Base-by-base conservation (phyloP, 139 green algal genomes). In the Diplosphaera chodatii region DNA sequence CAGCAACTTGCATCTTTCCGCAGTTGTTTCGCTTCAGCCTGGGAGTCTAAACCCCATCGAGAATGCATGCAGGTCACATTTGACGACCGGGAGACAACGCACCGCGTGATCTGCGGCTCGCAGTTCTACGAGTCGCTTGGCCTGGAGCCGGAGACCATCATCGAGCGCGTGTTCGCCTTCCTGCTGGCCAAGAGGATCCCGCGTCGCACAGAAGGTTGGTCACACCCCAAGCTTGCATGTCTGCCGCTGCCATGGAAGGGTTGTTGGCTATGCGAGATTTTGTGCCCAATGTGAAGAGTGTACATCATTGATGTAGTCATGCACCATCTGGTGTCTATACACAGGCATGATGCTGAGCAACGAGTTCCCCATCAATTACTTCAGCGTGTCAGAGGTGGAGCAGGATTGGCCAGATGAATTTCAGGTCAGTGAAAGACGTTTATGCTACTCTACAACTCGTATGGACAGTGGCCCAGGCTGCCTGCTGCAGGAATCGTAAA, bases 321-420 rank as follows among this genome's bases (percentile, higher is more conserved):
- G n/a, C n/a, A n/a, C n/a, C n/a, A 48, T 10, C 8, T 48, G 37
- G 10, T 48, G 10, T 48, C 37, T 10, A 48, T 48, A 6, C 37
- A 48, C 76, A 82, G 87, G 88, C 40, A 77, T 94, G 48, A 77
- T 95, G 40, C 41, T 83, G 20, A 82, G 71, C 56, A 75, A 68
- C 55, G 78, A 95, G 64, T 97, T 97, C 74, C 84, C 90, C 2
- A 82, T 91, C 73, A 97, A 97, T 85, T 97, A 97, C 83, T 97
- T 97, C 67, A 80, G 82, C 21, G 67, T 97, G 4, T 84, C 83
- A 2, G 87, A 93, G 59, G 71, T 97, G 28, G 87, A 96, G 65
- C 91, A 97, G 78, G 87, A 72, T 69, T 97, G 84, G 40, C 40
- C 66, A 25, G 87, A 48, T 6, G 37, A 94, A 15, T 89, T 93